Percentiles rank a stretch among this genome's conserved stretches.
These are phyloP conservation scores for Beauveria sp. DNA, from an alignment of 2,329 filamentous ascomycete species.

Conservation along the genomic window DNA sequence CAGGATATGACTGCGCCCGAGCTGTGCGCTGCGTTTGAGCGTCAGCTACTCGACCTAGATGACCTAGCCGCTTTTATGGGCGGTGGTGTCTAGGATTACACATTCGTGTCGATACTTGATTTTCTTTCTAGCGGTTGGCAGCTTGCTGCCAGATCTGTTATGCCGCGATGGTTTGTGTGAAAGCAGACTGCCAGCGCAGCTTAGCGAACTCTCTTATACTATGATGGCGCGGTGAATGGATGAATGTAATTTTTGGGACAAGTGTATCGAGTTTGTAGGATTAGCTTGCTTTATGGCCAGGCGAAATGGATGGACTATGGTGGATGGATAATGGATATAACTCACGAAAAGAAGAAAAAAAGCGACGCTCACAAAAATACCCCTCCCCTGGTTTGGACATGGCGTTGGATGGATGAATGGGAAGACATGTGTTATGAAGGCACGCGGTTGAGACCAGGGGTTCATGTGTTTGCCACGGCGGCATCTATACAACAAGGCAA, in stretches of 20 bases:
- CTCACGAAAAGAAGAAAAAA: background rate
- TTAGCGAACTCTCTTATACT: background rate
- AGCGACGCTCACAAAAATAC: background rate
- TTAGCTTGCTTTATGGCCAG: background rate
- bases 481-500: background rate
- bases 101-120: background rate
- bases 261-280: background rate
- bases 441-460: background rate
- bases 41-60: slow-evolving; percentile 52
- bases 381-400: background rate
- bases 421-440: background rate
- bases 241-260: background rate
- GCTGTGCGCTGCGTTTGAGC: slow-evolving; percentile 51
- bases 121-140: background rate
- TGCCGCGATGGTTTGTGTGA: background rate
- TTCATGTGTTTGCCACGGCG: background rate
- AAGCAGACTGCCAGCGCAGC: background rate
- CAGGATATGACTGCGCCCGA: slow-evolving; percentile 53
- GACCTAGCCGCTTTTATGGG: slow-evolving; percentile 57
- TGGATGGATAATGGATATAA: background rate
- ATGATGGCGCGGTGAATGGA: background rate
- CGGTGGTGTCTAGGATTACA: slow-evolving; percentile 40
- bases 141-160: slow-evolving; percentile 1
- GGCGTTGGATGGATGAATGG: slow-evolving; percentile 1
- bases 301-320: background rate